Evolutionary conservation across 139 green algal species (phyloP).

Genomic region (Nannochloris sp.): DNA sequence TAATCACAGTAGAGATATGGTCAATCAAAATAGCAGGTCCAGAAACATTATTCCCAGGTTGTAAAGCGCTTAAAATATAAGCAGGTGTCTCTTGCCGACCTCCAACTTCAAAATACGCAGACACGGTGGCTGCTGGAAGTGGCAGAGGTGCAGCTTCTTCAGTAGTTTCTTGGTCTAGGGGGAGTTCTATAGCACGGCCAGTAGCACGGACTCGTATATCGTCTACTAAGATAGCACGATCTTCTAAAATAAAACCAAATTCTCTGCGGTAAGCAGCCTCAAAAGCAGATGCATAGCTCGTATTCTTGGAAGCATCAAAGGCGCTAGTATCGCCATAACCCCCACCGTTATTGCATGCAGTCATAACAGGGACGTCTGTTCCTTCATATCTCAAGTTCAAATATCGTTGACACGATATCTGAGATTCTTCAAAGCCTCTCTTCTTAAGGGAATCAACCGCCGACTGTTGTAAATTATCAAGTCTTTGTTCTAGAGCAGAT

Average conservation of each 20-base stretch:
- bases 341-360: slow-evolving; percentile 20
- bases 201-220: slow-evolving; percentile 68
- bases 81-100: slow-evolving; percentile 69
- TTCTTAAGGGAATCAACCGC: slow-evolving; percentile 33
- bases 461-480: slow-evolving; percentile 47
- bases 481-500: slow-evolving; percentile 31
- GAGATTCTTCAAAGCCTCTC: slow-evolving; percentile 11
- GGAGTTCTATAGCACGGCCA: slow-evolving; percentile 6
- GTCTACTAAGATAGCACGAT: slow-evolving; percentile 75
- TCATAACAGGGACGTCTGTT: slow-evolving; percentile 93
- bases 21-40: slow-evolving; percentile 93
- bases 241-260: slow-evolving; percentile 88
- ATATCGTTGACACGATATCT: slow-evolving; percentile 45
- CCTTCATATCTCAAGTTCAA: slow-evolving; percentile 90
- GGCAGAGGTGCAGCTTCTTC: slow-evolving; percentile 39
- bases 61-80: slow-evolving; percentile 60
- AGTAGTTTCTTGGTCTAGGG: background rate
- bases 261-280: slow-evolving; percentile 64
- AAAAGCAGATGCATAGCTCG: slow-evolving; percentile 26
- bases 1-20: slow-evolving; percentile 80
- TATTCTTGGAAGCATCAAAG: background rate
- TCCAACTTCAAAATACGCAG: slow-evolving; percentile 49
- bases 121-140: slow-evolving; percentile 15
- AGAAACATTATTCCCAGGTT: slow-evolving; percentile 45
- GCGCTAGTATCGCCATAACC: slow-evolving; percentile 15